These are phyloP conservation scores for Phytopythium boreale DNA, from an alignment of 352 stramenopile genomes.

Conservation along the genomic window DNA sequence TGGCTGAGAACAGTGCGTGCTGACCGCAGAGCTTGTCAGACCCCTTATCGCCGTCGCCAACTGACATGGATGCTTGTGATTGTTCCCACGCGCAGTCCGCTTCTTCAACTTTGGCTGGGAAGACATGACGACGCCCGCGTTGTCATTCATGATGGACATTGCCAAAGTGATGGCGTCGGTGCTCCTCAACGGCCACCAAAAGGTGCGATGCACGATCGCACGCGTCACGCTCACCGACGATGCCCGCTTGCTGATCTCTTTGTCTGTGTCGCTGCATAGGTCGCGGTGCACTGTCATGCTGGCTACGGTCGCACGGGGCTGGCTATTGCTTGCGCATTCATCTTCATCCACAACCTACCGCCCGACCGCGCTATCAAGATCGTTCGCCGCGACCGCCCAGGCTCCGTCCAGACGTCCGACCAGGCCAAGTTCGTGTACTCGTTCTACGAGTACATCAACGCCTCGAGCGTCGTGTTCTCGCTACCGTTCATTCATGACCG, in stretches of 20 bases:
- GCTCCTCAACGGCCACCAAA: slow-evolving; percentile 59
- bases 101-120: slow-evolving; percentile 93
- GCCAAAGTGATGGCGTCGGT: slow-evolving; percentile 81
- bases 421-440: slow-evolving; percentile 71
- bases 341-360: slow-evolving; percentile 82
- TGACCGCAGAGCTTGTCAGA: not conserved
- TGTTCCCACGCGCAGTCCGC: slow-evolving; percentile 42
- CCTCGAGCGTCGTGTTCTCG: slow-evolving; percentile 67
- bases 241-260: not conserved
- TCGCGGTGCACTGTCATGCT: slow-evolving; percentile 89
- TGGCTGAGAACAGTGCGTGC: slow-evolving; percentile 77
- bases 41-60: not conserved
- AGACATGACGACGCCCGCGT: slow-evolving; percentile 88
- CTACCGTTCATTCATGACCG: slow-evolving; percentile 70
- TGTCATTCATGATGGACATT: slow-evolving; percentile 87
- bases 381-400: slow-evolving; percentile 65
- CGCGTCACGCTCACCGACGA: not conserved
- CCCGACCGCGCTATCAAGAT: slow-evolving; percentile 66
- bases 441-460: slow-evolving; percentile 78
- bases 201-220: slow-evolving; percentile 21
- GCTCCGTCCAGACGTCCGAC: slow-evolving; percentile 72
- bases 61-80: not conserved
- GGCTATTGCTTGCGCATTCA: slow-evolving; percentile 80
- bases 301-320: slow-evolving; percentile 86
- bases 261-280: slow-evolving; percentile 13